A percentile compares a stretch with the other conserved stretches of the same genome.
These are phyloP conservation scores for Herpotrichia juniperi DNA, from an alignment of 2,329 filamentous ascomycete genomes.

Conservation along the genomic window DNA sequence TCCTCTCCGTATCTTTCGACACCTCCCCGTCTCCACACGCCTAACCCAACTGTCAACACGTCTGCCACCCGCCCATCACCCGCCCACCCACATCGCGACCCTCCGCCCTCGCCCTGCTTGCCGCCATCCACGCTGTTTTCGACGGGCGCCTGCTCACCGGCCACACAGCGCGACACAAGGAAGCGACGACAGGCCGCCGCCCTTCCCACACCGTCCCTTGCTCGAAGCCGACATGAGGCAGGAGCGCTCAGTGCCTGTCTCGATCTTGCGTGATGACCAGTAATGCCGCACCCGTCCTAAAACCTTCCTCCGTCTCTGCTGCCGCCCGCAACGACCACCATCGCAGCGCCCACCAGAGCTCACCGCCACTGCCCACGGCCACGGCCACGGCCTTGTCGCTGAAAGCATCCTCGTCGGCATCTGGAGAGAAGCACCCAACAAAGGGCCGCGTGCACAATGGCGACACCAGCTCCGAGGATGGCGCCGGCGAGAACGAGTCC, in stretches of 20 bases:
- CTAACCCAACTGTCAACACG: neutral
- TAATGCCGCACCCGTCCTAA: conserved; percentile 44
- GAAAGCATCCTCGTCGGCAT: conserved; percentile 23
- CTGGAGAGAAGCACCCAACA: conserved; percentile 17
- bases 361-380: conserved; percentile 11
- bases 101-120: conserved; percentile 3
- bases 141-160: neutral
- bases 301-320: conserved; percentile 27
- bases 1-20: conserved; percentile 1
- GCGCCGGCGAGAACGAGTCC: conserved; percentile 52
- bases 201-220: conserved; percentile 13
- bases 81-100: neutral
- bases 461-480: conserved; percentile 36
- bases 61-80: neutral
- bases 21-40: conserved; percentile 1
- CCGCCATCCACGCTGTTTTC: conserved; percentile 4
- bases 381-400: conserved; percentile 9
- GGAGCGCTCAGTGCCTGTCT: conserved; percentile 45
- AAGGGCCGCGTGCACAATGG: conserved; percentile 25
- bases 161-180: conserved; percentile 7
- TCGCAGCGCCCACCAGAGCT: conserved; percentile 15
- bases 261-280: conserved; percentile 47
- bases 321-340: conserved; percentile 18
- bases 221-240: conserved; percentile 46
- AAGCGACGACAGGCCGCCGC: conserved; percentile 20